These are phyloP conservation scores for Pterocarpus macrocarpus DNA, from an alignment of 306 rosid genomes.

Conservation along the genomic window DNA sequence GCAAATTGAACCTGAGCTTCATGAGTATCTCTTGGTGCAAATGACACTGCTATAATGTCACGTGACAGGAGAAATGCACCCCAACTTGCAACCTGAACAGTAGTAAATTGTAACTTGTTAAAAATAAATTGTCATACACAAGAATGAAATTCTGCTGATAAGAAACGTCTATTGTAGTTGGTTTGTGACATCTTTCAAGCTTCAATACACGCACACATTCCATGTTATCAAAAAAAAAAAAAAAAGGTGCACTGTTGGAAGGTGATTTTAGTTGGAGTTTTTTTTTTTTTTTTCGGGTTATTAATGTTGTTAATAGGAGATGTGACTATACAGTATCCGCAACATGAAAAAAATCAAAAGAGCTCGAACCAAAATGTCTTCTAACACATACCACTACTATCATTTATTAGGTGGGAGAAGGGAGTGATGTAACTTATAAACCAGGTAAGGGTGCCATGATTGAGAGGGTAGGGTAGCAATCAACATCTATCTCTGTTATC, in stretches of 20 bases:
- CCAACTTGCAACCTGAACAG: constrained; percentile 92
- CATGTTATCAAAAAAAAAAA: constrained; percentile 10
- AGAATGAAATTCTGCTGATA: neutral
- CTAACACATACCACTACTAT: neutral
- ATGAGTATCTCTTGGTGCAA: constrained; percentile 97
- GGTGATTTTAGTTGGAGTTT: too few species aligned
- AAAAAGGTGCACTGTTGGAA: neutral
- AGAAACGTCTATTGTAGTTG: neutral
- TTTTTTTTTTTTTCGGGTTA: too few species aligned
- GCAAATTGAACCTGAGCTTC: constrained; percentile 99
- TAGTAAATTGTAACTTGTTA: constrained; percentile 3
- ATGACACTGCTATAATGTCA: constrained; percentile 82
- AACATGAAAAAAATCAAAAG: neutral
- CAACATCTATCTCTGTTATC: neutral
- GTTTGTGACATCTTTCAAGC: neutral
- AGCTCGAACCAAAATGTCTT: constrained; percentile 11
- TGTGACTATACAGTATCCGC: neutral
- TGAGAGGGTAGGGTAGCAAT: neutral
- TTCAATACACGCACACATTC: neutral
- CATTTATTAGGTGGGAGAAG: neutral
- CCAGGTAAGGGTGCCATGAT: constrained; percentile 15
- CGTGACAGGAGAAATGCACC: constrained; percentile 92
- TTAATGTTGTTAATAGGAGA: neutral
- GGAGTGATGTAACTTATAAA: neutral
- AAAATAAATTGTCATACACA: too few species aligned